Evolutionary conservation across 1,284 basidiomycete species (phyloP).

Genomic region (Malassezia arunalokei): DNA sequence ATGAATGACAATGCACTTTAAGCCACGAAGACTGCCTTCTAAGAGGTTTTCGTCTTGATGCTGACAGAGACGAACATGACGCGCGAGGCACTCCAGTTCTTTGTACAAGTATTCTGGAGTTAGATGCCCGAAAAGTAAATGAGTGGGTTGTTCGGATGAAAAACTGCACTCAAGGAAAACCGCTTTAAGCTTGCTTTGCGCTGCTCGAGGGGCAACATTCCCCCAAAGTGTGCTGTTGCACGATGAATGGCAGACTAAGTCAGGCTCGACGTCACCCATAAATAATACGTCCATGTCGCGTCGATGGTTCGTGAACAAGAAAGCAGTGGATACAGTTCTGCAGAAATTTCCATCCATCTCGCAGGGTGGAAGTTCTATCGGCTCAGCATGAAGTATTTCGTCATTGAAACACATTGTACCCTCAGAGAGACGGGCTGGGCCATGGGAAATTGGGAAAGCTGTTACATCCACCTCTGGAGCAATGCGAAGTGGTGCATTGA

Average conservation of each 20-base stretch:
- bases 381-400: conserved; percentile 23
- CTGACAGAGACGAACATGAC: conserved; percentile 52
- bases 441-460: background rate
- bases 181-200: conserved; percentile 26
- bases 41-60: conserved; percentile 54
- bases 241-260: conserved; percentile 26
- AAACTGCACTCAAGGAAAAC: conserved; percentile 42
- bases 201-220: conserved; percentile 29
- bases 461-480: background rate
- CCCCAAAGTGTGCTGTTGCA: conserved; percentile 31
- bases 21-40: background rate
- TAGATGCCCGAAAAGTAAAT: conserved; percentile 37
- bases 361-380: conserved; percentile 33
- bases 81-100: conserved; percentile 29
- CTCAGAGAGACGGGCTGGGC: conserved; percentile 24
- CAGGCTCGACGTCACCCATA: conserved; percentile 43
- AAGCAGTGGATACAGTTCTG: conserved; percentile 32
- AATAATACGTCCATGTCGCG: conserved; percentile 38
- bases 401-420: conserved; percentile 16
- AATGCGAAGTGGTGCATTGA: background rate
- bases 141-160: conserved; percentile 25
- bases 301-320: conserved; percentile 33
- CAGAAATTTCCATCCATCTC: conserved; percentile 13
- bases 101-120: conserved; percentile 31
- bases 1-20: conserved; percentile 10